Percentiles rank a stretch among this genome's conserved stretches.
These are phyloP conservation scores for Ceratocystis lukuohia DNA, from an alignment of 2,329 filamentous ascomycete genomes.

Conservation along the genomic window DNA sequence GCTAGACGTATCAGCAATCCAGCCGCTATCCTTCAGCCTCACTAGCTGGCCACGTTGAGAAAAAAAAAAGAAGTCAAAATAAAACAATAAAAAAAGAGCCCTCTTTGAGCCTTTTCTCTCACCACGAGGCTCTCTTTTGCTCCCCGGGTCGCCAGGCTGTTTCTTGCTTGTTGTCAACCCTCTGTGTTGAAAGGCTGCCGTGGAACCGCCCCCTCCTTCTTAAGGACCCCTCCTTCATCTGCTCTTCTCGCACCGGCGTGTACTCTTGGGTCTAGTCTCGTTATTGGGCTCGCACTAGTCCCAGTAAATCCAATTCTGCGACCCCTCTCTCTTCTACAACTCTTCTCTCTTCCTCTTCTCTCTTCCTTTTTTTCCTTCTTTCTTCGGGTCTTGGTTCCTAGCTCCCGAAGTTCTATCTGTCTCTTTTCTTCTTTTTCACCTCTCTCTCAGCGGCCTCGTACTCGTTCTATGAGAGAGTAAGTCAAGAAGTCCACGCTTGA, in stretches of 20 bases:
- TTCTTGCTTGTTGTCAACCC: neutral
- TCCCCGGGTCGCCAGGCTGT: neutral
- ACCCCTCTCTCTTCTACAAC: neutral
- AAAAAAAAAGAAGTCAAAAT: neutral
- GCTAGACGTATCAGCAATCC: conserved; percentile 4
- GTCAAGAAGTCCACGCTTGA: neutral
- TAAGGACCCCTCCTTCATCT: conserved; percentile 12
- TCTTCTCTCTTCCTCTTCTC: neutral
- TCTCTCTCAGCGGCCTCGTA: neutral
- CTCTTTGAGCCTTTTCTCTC: neutral
- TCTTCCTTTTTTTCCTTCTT: conserved; percentile 6
- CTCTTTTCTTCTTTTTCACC: conserved; percentile 9
- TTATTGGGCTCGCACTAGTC: conserved; percentile 5
- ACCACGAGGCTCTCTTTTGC: neutral
- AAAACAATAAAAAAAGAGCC: neutral
- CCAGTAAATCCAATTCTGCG: conserved; percentile 1
- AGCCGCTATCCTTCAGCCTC: neutral
- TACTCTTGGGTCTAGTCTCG: conserved; percentile 11
- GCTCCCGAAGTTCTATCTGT: conserved; percentile 3
- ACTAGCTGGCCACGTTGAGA: neutral
- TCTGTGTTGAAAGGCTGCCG: neutral
- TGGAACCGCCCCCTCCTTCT: conserved; percentile 14
- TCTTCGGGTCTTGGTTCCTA: conserved; percentile 3
- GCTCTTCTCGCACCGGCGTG: conserved; percentile 14
- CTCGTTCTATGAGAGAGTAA: neutral